phyloP scores from a whole-genome alignment of 768 basidiomycete genomes.

The Coprinellus micaceus region DNA sequence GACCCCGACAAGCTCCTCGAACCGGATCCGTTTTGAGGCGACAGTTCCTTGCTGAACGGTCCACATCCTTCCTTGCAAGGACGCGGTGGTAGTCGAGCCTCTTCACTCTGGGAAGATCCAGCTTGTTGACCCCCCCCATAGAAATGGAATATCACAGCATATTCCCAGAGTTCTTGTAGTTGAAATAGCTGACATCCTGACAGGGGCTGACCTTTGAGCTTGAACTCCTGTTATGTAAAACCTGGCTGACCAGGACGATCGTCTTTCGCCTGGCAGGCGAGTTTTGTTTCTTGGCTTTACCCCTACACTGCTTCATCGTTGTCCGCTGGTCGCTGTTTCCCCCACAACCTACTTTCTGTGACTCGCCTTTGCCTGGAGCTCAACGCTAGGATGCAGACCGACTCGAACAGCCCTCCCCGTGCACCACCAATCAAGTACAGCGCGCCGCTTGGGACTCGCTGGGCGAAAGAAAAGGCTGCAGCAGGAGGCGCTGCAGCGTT shows the following conservation, averaged over 20 bases:
- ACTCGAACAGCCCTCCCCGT: conserved; percentile 56
- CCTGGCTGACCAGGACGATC: neutral
- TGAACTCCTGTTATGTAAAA: neutral
- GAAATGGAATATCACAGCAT: too few relatives aligned
- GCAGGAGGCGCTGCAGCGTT: conserved; percentile 70
- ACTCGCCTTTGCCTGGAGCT: conserved; percentile 21
- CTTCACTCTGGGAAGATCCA: too few relatives aligned
- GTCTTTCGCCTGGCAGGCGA: neutral
- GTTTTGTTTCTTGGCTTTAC: conserved; percentile 5
- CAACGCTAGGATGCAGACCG: conserved; percentile 33
- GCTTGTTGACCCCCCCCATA: too few relatives aligned
- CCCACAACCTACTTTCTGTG: conserved; percentile 18
- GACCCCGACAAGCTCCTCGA: too few relatives aligned
- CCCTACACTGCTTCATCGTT: conserved; percentile 14
- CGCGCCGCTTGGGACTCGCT: conserved; percentile 73
- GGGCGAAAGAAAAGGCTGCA: conserved; percentile 84
- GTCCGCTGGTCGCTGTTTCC: conserved; percentile 44
- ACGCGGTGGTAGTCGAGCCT: too few relatives aligned
- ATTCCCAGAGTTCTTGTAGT: too few relatives aligned
- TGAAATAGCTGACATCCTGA: too few relatives aligned
- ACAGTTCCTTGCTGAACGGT: too few relatives aligned
- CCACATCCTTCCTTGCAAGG: too few relatives aligned
- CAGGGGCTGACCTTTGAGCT: too few relatives aligned
- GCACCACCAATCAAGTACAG: conserved; percentile 70
- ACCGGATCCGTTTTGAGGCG: too few relatives aligned